Evolutionary conservation across 2,329 filamentous ascomycete genomes (phyloP), one percentile per base, ranked within the genome.

Genomic region (Arthroderma uncinatum): DNA sequence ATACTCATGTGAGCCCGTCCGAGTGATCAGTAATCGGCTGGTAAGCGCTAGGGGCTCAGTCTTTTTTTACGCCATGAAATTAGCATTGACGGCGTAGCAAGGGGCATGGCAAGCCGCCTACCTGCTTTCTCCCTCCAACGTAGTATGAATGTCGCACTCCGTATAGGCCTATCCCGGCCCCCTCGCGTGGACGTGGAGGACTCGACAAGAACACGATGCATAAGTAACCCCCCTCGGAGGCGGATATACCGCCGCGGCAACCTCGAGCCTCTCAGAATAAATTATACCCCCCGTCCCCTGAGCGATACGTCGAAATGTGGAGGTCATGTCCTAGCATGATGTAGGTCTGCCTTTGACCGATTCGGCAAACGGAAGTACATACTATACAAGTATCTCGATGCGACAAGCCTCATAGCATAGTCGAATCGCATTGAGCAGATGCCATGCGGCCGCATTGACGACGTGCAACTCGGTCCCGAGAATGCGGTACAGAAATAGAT

Each of bases 141-240:
- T 42, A 19, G 39, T 42, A 42, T 42, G 39, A 19, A 42, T 9
- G 39, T 42, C n/a, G 39, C 19, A 42, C 39, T 42, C 12, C 44
- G 44, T 48, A 30, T 21, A 48, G 23, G 44, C 9, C 21, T 12
- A 48, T 48, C 44, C 44, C 44, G 6, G 44, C 14, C 44, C n/a
- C 23, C 44, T 48, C 44, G 44, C 44, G 44, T 48, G 44, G 44
- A n/a, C n/a, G n/a, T n/a, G n/a, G n/a, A n/a, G n/a, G n/a, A n/a
- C n/a, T n/a, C n/a, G n/a, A n/a, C n/a, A n/a, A n/a, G n/a, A n/a
- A n/a, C n/a, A 25, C 44, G 14, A n/a, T 14, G 44, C 5, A 48
- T 48, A 25, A 6, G 40, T 44, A 25, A 28, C 42, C 21, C 23
- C 21, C 21, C 9, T 25, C 21, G 23, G 44, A 48, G 28, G 14